Percentiles rank a stretch among this genome's conserved stretches.
These are phyloP conservation scores for Pleoardoris graminearum DNA, from an alignment of 2,329 filamentous ascomycete species.

Conservation along the genomic window DNA sequence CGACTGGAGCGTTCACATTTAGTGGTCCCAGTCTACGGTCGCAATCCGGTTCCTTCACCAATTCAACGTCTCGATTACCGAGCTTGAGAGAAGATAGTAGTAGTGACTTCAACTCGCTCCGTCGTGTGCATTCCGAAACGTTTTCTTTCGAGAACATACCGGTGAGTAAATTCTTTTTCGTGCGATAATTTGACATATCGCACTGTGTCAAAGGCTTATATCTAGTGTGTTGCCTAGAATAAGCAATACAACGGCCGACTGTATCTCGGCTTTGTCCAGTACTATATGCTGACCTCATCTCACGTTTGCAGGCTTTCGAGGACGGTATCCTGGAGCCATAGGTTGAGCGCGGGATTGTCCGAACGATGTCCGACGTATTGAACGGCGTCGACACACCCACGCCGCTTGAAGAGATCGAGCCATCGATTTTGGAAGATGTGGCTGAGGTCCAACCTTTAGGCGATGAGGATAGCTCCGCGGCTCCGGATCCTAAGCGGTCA, in stretches of 20 bases:
- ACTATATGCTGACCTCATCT: no score
- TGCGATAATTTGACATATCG: no score
- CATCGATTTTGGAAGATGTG: conserved; percentile 8
- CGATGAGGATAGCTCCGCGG: not conserved
- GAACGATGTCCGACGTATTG: conserved; percentile 34
- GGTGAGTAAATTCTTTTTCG: conserved; percentile 4
- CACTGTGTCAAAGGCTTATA: no score
- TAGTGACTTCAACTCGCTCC: conserved; percentile 15
- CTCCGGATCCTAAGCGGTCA: not conserved
- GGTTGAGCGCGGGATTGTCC: conserved; percentile 20
- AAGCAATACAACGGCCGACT: no score
- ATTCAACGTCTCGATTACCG: conserved; percentile 23
- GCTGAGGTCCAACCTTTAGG: conserved; percentile 7
- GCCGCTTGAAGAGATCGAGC: conserved; percentile 23
- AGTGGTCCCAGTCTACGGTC: conserved; percentile 38
- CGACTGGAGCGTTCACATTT: conserved; percentile 38
- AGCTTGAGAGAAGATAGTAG: conserved; percentile 23
- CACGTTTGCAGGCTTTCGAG: conserved; percentile 10
- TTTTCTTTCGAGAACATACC: conserved; percentile 23
- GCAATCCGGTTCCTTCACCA: conserved; percentile 23
- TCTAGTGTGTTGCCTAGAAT: no score
- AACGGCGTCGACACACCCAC: conserved; percentile 24
- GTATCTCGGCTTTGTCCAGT: no score
- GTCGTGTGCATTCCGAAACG: conserved; percentile 23
- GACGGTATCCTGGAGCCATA: conserved; percentile 31